Percentiles rank a stretch among this genome's conserved stretches.
These are phyloP conservation scores for Saturnispora silvae DNA, from an alignment of 805 yeast genomes.

Conservation along the genomic window DNA sequence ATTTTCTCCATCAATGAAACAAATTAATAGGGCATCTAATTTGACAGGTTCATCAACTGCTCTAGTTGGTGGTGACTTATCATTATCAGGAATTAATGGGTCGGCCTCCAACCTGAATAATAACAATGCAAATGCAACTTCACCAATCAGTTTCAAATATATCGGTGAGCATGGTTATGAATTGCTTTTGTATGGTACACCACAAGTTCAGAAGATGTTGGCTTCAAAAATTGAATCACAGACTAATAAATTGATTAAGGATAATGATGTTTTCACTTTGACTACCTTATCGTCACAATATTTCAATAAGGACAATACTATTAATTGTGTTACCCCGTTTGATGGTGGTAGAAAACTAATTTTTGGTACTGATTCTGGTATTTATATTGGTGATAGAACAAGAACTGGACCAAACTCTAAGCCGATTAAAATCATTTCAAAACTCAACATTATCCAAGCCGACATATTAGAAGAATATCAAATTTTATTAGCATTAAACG, in stretches of 20 bases:
- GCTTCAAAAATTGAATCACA: constrained; percentile 72
- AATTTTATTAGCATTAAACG: constrained; percentile 68
- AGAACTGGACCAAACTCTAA: constrained; percentile 43
- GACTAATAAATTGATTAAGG: constrained; percentile 58
- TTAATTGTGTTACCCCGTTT: constrained; percentile 86
- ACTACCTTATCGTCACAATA: constrained; percentile 64
- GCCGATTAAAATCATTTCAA: constrained; percentile 67
- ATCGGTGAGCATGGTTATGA: constrained; percentile 47
- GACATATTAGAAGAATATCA: constrained; percentile 90
- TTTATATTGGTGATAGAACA: constrained; percentile 66
- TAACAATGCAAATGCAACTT: constrained; percentile 21
- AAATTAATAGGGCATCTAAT: constrained; percentile 32
- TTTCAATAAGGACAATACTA: constrained; percentile 64
- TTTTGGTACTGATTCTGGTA: constrained; percentile 88
- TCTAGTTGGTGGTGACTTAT: constrained; percentile 18
- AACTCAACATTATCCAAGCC: constrained; percentile 72
- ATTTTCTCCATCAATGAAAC: constrained; percentile 57
- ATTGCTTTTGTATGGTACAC: constrained; percentile 41
- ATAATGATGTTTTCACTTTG: constrained; percentile 70
- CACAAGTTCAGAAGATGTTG: constrained; percentile 65
- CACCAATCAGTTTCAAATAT: constrained; percentile 42
- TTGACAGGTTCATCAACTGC: constrained; percentile 25
- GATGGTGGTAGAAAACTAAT: constrained; percentile 88
- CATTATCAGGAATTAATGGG: constrained; percentile 13
- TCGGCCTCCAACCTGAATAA: constrained; percentile 13